Conservation (phyloP, 2,329 filamentous ascomycete species). For the Penicillium sp. region DNA sequence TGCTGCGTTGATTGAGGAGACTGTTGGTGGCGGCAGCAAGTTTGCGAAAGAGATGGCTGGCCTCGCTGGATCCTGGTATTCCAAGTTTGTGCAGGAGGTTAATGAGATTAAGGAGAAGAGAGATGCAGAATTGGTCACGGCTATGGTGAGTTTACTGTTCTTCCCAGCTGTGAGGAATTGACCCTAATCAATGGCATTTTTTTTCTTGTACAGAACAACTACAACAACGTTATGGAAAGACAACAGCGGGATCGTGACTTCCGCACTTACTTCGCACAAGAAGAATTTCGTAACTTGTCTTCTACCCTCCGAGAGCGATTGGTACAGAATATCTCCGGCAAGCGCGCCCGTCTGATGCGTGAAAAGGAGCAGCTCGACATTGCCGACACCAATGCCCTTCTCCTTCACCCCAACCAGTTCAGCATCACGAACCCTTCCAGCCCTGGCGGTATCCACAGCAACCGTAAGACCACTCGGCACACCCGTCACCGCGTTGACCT, state of each 20-base stretch:
- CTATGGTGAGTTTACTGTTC: constrained; percentile 63
- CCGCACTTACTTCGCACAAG: constrained; percentile 59
- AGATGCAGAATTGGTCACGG: constrained; percentile 75
- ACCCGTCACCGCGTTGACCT: constrained; percentile 57
- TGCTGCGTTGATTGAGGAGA: constrained; percentile 58
- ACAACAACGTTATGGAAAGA: constrained; percentile 55
- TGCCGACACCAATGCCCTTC: constrained; percentile 62
- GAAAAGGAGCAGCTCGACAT: constrained; percentile 67
- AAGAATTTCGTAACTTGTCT: constrained; percentile 60
- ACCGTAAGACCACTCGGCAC: constrained; percentile 63
- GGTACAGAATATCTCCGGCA: constrained; percentile 56
- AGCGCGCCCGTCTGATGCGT: constrained; percentile 56
- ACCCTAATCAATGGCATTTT: not conserved
- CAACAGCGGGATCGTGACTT: constrained; percentile 58
- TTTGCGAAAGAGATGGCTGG: constrained; percentile 66
- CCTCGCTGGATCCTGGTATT: constrained; percentile 74
- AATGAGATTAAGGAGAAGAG: constrained; percentile 85
- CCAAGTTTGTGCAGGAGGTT: constrained; percentile 78
- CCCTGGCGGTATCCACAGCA: constrained; percentile 58
- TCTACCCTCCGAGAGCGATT: constrained; percentile 61
- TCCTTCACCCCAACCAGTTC: constrained; percentile 65
- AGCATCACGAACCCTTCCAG: constrained; percentile 63
- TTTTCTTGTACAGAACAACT: constrained; percentile 49
- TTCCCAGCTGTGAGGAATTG: not conserved
- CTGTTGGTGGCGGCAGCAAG: constrained; percentile 52